A percentile compares a stretch with the other conserved stretches of the same genome.
Conservation (phyloP, 176 grass and related monocot species). For the Triticum aestivum region DNA sequence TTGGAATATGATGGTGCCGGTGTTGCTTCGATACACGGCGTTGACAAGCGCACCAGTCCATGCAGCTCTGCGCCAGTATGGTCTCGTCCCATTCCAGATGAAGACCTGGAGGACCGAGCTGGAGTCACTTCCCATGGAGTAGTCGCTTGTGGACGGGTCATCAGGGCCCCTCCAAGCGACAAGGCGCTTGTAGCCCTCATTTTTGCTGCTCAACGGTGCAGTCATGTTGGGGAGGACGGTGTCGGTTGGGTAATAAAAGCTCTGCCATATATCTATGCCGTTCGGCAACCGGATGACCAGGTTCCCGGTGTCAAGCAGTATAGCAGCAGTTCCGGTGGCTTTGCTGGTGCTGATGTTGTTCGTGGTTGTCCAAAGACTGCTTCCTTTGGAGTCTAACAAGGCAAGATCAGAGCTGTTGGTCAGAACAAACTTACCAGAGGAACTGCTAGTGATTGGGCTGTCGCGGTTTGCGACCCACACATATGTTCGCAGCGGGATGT, state of each 20-base stretch:
- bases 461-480: neutral
- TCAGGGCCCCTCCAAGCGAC: slow-evolving; percentile 38
- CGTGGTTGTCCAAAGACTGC: neutral
- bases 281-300: slow-evolving; percentile 15
- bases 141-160: slow-evolving; percentile 39
- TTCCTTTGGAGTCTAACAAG: neutral
- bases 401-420: neutral
- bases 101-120: neutral
- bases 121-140: neutral
- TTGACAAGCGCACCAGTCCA: neutral
- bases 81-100: neutral
- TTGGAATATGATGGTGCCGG: neutral
- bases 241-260: slow-evolving; percentile 28
- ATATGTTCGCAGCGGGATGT: neutral
- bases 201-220: neutral
- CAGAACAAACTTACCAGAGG: neutral
- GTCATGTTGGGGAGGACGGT: slow-evolving; percentile 34
- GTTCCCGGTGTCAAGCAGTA: slow-evolving; percentile 26
- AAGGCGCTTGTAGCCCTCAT: neutral
- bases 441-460: neutral
- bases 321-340: neutral
- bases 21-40: neutral
- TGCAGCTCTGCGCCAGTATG: slow-evolving; percentile 34
- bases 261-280: slow-evolving; percentile 36
- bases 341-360: neutral